These are phyloP conservation scores for Kwoniella sp. DNA, from an alignment of 768 basidiomycete genomes.

Conservation along the genomic window DNA sequence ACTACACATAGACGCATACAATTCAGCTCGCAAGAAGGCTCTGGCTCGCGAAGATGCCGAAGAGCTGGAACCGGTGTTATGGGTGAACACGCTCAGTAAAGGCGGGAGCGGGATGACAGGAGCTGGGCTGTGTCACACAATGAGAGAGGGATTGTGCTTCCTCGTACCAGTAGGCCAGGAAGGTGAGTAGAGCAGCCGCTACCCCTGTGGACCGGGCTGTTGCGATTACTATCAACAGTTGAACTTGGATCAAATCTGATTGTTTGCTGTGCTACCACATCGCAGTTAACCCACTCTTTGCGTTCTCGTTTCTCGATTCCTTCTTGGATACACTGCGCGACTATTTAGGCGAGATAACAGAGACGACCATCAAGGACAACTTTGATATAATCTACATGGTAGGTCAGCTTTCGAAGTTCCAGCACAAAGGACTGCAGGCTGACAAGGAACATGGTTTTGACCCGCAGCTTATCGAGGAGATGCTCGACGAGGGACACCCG, in stretches of 20 bases:
- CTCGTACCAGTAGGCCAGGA: constrained; percentile 82
- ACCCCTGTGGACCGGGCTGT: neutral
- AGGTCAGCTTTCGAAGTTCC: constrained; percentile 44
- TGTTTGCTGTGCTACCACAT: neutral
- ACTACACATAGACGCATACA: constrained; percentile 82
- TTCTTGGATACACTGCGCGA: constrained; percentile 81
- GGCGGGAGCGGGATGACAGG: constrained; percentile 42
- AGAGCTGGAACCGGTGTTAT: constrained; percentile 51
- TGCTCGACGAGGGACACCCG: constrained; percentile 88
- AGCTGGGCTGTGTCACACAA: constrained; percentile 76
- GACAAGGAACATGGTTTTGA: constrained; percentile 24
- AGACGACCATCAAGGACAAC: constrained; percentile 79
- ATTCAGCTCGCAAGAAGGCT: constrained; percentile 66
- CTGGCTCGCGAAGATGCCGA: neutral
- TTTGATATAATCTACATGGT: constrained; percentile 96
- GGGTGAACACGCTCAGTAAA: constrained; percentile 45
- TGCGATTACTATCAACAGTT: neutral
- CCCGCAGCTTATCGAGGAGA: constrained; percentile 85
- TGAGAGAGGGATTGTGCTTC: constrained; percentile 73
- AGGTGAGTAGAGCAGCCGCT: constrained; percentile 63
- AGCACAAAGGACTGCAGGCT: no score
- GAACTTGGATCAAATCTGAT: no score
- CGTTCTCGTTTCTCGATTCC: constrained; percentile 82
- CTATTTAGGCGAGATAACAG: constrained; percentile 83
- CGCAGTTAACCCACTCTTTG: constrained; percentile 83